Base-by-base conservation (phyloP, 108 stramenopile genomes). In the Heterococcus sp. region DNA sequence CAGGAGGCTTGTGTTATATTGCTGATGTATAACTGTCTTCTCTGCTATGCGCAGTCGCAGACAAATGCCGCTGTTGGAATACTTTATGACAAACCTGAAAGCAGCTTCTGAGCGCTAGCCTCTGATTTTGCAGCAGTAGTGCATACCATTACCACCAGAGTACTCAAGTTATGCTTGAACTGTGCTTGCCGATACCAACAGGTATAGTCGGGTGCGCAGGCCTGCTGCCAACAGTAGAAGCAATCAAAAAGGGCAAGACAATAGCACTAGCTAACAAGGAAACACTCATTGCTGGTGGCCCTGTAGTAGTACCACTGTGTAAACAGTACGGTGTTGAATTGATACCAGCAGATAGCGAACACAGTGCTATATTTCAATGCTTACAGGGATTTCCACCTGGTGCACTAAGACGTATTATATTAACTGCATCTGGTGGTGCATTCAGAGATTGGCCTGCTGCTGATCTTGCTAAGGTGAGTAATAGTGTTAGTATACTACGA, bases 241-340 rank as follows among this genome's bases (percentile, higher is more conserved):
- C 96, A 2, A 97, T 97, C 87, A 93, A 95, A 76, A 89, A 91
- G 33, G 90, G 89, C 40, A 97, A 97, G 71, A 94, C 95, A 77
- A 97, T 97, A 79, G 95, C 96, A 1, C 81, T 96, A 71, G 95
- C 96, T 11, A 97, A 96, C 77, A 97, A 97, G 90, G 96, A 97
- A 84, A 97, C 96, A 3, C 89, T 97, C n/a, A 97, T 97, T 63
- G 88, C 90, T 68, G 96, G 96, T 58, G 96, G 96, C 68, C 93
- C 95, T 11, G 95, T 94, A 21, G 94, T 97, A 69, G 91, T 95
- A 70, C 96, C 96, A 11, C 89, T 97, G 21, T 93, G 96, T 31
- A 84, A 92, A 70, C 86, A 96, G 77, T 85, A 95, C 80, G 95
- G 95, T 21, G 90, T 96, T 75, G 92, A 95, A 89, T 94, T 97